Conservation (phyloP, 441 rosid genomes). For the Sinapis alba region DNA sequence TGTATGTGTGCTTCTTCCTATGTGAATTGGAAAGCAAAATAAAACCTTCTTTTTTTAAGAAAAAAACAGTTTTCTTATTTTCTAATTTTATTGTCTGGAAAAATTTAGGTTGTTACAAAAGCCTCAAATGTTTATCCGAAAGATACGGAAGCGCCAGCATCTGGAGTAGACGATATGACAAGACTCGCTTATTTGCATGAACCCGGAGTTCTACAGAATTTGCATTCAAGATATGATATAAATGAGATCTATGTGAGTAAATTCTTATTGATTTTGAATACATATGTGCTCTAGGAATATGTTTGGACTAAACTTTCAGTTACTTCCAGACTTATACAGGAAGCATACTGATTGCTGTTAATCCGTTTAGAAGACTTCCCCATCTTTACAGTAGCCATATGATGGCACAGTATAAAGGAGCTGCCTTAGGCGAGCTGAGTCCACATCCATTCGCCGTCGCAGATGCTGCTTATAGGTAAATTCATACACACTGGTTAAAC, state of each 20-base stretch:
- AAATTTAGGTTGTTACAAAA: constrained; percentile 70
- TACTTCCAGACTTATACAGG: constrained; percentile 89
- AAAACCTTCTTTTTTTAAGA: not conserved
- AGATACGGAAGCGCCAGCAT: constrained; percentile 86
- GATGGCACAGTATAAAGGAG: constrained; percentile 99
- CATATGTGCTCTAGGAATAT: not conserved
- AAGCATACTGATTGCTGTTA: constrained; percentile 92
- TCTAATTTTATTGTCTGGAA: constrained; percentile 14
- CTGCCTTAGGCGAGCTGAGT: constrained; percentile 90
- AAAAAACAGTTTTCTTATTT: not conserved
- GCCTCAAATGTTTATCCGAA: constrained; percentile 71
- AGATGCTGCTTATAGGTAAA: constrained; percentile 93
- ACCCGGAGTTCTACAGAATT: constrained; percentile 94
- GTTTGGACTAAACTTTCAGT: constrained; percentile 38
- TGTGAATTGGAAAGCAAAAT: not conserved
- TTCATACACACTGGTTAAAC: constrained; percentile 14
- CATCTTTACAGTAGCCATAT: constrained; percentile 94
- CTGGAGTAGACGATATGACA: constrained; percentile 99
- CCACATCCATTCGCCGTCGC: constrained; percentile 99
- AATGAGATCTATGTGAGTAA: constrained; percentile 92
- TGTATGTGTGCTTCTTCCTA: constrained; percentile 44
- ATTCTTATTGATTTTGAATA: not conserved
- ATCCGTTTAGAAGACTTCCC: constrained; percentile 90
- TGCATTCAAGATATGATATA: constrained; percentile 95
- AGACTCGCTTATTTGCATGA: constrained; percentile 97